A percentile compares a stretch with the other conserved stretches of the same genome.
phyloP scores from a whole-genome alignment of 306 rosid species.

The Cicer bijugum region DNA sequence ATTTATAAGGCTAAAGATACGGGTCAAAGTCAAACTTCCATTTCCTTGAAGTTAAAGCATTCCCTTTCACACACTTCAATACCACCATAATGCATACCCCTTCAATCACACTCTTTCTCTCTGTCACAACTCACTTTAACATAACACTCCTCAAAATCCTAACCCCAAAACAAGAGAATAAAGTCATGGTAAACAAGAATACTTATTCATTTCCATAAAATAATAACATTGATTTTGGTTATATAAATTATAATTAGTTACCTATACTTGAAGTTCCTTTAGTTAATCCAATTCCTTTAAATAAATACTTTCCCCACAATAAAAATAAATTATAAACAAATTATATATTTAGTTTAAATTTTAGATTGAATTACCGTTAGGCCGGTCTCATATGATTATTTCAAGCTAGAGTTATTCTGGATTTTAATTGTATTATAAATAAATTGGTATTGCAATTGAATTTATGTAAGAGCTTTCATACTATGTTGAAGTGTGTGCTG shows the following conservation, averaged over 20 bases:
- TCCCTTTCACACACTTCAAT: conserved; percentile 43
- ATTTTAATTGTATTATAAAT: conserved; percentile 29
- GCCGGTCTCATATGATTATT: conserved; percentile 25
- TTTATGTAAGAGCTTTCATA: conserved; percentile 10
- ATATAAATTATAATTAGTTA: background rate
- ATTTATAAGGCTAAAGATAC: conserved; percentile 63
- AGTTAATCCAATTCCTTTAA: conserved; percentile 7
- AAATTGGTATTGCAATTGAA: conserved; percentile 18
- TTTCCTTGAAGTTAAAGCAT: conserved; percentile 67
- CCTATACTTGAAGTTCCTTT: background rate
- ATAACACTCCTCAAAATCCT: conserved; percentile 51
- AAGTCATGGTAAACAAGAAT: conserved; percentile 14
- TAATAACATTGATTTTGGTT: background rate
- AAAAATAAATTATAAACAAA: too few relatives aligned
- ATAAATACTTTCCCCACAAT: background rate
- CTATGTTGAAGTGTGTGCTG: conserved; percentile 47
- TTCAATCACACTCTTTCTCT: conserved; percentile 41
- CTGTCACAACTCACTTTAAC: conserved; percentile 73
- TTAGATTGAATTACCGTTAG: conserved; percentile 31
- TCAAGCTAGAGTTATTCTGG: conserved; percentile 35
- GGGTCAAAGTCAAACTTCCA: conserved; percentile 76
- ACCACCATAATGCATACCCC: conserved; percentile 19
- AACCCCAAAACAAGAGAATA: background rate
- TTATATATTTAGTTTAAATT: too few relatives aligned
- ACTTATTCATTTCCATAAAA: background rate